Conservation (phyloP, 1,139 yeast species). For the Taiozyma onychis region DNA sequence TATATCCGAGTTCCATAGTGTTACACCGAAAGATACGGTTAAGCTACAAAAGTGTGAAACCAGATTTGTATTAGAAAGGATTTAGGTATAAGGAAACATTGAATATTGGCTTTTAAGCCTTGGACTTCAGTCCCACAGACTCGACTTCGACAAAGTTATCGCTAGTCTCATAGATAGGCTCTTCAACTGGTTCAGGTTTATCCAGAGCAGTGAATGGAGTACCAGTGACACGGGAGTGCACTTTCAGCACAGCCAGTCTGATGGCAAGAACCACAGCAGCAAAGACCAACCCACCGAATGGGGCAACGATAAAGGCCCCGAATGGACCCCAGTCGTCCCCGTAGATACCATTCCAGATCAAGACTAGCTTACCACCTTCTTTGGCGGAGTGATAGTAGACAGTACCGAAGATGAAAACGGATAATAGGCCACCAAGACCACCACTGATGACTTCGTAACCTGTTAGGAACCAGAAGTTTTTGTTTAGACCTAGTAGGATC, state of each 20-base stretch:
- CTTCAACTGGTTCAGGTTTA: constrained; percentile 29
- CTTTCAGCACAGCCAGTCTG: constrained; percentile 39
- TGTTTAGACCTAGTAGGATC: constrained; percentile 73
- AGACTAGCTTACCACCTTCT: constrained; percentile 69
- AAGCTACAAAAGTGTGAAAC: background rate
- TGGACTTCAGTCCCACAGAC: background rate
- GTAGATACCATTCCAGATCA: constrained; percentile 78
- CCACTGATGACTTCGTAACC: constrained; percentile 82
- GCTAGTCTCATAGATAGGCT: background rate
- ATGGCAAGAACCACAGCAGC: constrained; percentile 47
- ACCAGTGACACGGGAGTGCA: constrained; percentile 35
- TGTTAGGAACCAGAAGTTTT: constrained; percentile 54
- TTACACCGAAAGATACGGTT: background rate
- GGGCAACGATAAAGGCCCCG: constrained; percentile 92
- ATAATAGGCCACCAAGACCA: constrained; percentile 75
- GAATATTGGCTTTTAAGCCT: background rate
- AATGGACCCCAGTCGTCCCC: constrained; percentile 88
- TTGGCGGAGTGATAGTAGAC: constrained; percentile 65
- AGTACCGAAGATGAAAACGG: constrained; percentile 79
- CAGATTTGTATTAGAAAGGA: background rate
- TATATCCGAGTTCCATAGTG: background rate
- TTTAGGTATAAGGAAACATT: too few relatives aligned
- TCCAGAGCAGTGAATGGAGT: constrained; percentile 53
- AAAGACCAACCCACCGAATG: constrained; percentile 67
- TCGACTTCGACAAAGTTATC: background rate